Conservation (phyloP, 2,329 filamentous ascomycete genomes). For the Aspergillus bombycis region DNA sequence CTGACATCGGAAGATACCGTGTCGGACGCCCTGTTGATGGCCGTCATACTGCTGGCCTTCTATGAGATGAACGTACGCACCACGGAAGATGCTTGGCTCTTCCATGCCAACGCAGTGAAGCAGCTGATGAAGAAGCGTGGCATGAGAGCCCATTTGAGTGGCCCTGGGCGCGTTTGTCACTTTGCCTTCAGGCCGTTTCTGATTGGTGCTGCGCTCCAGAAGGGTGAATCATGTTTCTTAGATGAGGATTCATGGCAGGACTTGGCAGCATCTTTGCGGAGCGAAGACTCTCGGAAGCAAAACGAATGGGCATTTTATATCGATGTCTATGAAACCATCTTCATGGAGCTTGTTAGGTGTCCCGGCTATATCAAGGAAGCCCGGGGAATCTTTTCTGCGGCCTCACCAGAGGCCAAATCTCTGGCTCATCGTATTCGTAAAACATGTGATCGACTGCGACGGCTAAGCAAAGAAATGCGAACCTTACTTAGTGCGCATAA, state of each 20-base stretch:
- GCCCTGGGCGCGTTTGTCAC: slow-evolving; percentile 37
- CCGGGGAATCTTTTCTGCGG: not conserved
- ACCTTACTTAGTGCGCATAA: not conserved
- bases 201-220: slow-evolving; percentile 35
- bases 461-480: not conserved
- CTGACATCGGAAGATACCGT: slow-evolving; percentile 35
- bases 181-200: slow-evolving; percentile 40
- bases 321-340: slow-evolving; percentile 28
- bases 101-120: slow-evolving; percentile 37
- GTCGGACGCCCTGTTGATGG: slow-evolving; percentile 26
- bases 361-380: slow-evolving; percentile 17
- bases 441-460: not conserved
- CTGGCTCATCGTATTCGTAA: not conserved
- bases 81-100: slow-evolving; percentile 35
- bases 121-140: slow-evolving; percentile 37
- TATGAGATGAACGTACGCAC: slow-evolving; percentile 41
- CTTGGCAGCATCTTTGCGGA: slow-evolving; percentile 30
- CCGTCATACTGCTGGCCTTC: slow-evolving; percentile 33
- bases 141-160: slow-evolving; percentile 30
- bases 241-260: slow-evolving; percentile 34
- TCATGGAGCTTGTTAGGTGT: slow-evolving; percentile 27
- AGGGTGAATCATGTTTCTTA: slow-evolving; percentile 36
- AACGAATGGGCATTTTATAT: slow-evolving; percentile 25
- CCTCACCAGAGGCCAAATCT: not conserved
- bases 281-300: slow-evolving; percentile 28